Conservation (phyloP, 768 basidiomycete genomes). For the Albatrellus ellisii region DNA sequence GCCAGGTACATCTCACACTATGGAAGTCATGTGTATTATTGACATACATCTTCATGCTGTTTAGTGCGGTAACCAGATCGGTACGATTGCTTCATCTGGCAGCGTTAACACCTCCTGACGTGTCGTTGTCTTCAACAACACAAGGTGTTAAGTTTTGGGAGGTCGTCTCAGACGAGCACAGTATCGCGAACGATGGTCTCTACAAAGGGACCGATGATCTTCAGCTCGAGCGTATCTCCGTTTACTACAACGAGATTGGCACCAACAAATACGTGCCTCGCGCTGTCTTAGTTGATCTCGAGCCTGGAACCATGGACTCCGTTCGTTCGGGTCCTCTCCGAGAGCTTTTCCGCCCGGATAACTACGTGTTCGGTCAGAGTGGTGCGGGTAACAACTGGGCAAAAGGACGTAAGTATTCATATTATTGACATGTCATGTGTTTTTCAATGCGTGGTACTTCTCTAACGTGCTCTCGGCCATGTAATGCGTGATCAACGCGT, state of each 20-base stretch:
- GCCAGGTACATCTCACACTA: constrained; percentile 52
- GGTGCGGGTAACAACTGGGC: constrained; percentile 99
- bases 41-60: constrained; percentile 20
- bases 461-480: too few species aligned
- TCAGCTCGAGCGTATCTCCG: constrained; percentile 94
- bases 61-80: constrained; percentile 99
- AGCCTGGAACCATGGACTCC: constrained; percentile 95
- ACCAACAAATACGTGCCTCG: constrained; percentile 97
- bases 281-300: constrained; percentile 93
- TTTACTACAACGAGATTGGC: constrained; percentile 96
- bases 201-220: constrained; percentile 93
- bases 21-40: constrained; percentile 7
- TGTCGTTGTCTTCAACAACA: constrained; percentile 11
- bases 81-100: constrained; percentile 37
- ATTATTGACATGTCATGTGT: constrained; percentile 4
- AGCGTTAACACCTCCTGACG: constrained; percentile 4
- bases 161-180: constrained; percentile 96
- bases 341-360: constrained; percentile 91
- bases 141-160: constrained; percentile 95
- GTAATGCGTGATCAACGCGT: too few species aligned
- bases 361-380: constrained; percentile 96
- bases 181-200: constrained; percentile 83
- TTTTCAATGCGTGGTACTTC: constrained; percentile 5
- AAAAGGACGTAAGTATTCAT: constrained; percentile 77
- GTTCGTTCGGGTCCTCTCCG: constrained; percentile 86